Conservation (phyloP, 2,329 filamentous ascomycete genomes). For the Tothia fuscella region DNA sequence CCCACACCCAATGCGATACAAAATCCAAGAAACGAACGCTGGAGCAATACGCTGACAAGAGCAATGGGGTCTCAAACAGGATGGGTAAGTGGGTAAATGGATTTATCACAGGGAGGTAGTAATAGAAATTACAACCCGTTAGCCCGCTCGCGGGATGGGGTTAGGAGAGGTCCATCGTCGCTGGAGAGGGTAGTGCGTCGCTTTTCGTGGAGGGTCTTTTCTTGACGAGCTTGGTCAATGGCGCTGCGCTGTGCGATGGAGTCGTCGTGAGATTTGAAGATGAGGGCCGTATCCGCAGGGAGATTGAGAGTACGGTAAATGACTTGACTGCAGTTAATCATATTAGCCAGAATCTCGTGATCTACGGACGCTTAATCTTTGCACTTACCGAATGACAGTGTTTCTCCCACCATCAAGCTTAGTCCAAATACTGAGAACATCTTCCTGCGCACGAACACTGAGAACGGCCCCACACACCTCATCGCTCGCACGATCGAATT, state of each 20-base stretch:
- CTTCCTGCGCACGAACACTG: conserved; percentile 88
- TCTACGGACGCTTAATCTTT: background rate
- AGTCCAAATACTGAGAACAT: conserved; percentile 96
- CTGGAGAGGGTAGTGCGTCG: conserved; percentile 28
- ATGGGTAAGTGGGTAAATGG: no score
- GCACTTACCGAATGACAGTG: conserved; percentile 79
- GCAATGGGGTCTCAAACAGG: no score
- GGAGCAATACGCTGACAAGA: no score
- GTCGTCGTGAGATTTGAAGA: conserved; percentile 93
- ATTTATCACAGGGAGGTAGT: no score
- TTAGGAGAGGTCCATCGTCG: conserved; percentile 21
- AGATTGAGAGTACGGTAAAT: conserved; percentile 84
- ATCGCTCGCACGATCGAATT: conserved; percentile 83
- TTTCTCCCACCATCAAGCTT: conserved; percentile 86
- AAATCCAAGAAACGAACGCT: no score
- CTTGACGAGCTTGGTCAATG: conserved; percentile 82
- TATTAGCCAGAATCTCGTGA: conserved; percentile 16
- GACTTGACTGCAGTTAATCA: conserved; percentile 65
- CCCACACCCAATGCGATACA: no score
- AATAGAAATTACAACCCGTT: conserved; percentile 13
- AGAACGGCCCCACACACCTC: conserved; percentile 93
- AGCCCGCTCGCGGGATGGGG: conserved; percentile 20
- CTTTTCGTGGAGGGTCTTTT: conserved; percentile 50
- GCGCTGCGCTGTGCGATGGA: conserved; percentile 86
- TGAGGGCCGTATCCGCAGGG: conserved; percentile 76